Percentiles rank a stretch among this genome's conserved stretches.
These are phyloP conservation scores for Trichoderma afroharzianum DNA, from an alignment of 2,329 filamentous ascomycete species.

Conservation along the genomic window DNA sequence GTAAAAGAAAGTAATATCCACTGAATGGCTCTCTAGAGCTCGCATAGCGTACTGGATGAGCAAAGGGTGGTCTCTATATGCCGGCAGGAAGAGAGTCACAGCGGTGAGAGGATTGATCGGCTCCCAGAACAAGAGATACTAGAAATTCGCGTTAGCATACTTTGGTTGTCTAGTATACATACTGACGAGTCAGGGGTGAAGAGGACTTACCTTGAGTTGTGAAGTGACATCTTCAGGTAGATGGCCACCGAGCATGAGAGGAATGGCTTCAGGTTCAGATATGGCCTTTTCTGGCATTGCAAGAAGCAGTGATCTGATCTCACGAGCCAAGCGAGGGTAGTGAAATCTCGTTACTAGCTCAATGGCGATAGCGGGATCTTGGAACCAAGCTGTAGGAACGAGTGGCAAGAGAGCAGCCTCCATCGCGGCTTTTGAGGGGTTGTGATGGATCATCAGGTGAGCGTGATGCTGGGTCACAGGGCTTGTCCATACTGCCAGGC, in stretches of 20 bases:
- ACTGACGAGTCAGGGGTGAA: too few relatives aligned
- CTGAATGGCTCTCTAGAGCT: slow-evolving; percentile 85
- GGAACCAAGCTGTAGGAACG: slow-evolving; percentile 79
- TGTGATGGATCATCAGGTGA: slow-evolving; percentile 39
- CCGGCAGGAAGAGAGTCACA: slow-evolving; percentile 87
- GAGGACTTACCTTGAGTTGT: slow-evolving; percentile 68
- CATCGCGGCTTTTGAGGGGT: slow-evolving; percentile 37
- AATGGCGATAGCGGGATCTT: slow-evolving; percentile 82
- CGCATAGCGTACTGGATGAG: slow-evolving; percentile 96
- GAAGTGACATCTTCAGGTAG: slow-evolving; percentile 72
- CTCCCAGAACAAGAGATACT: slow-evolving; percentile 91
- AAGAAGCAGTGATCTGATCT: slow-evolving; percentile 76
- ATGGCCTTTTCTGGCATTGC: slow-evolving; percentile 82
- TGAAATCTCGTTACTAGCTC: slow-evolving; percentile 78
- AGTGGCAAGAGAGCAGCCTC: slow-evolving; percentile 57
- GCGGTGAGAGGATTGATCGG: slow-evolving; percentile 90
- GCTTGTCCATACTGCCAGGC: slow-evolving; percentile 84
- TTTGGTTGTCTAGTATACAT: neutral
- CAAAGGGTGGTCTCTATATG: slow-evolving; percentile 87
- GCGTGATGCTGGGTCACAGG: slow-evolving; percentile 61
- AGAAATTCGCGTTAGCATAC: slow-evolving; percentile 20
- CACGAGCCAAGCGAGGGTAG: slow-evolving; percentile 65
- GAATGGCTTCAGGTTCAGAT: slow-evolving; percentile 74
- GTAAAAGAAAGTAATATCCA: slow-evolving; percentile 99
- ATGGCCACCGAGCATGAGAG: slow-evolving; percentile 72